phyloP scores from a whole-genome alignment of 2,329 filamentous ascomycete genomes.

The Hymenoscyphus scutula region DNA sequence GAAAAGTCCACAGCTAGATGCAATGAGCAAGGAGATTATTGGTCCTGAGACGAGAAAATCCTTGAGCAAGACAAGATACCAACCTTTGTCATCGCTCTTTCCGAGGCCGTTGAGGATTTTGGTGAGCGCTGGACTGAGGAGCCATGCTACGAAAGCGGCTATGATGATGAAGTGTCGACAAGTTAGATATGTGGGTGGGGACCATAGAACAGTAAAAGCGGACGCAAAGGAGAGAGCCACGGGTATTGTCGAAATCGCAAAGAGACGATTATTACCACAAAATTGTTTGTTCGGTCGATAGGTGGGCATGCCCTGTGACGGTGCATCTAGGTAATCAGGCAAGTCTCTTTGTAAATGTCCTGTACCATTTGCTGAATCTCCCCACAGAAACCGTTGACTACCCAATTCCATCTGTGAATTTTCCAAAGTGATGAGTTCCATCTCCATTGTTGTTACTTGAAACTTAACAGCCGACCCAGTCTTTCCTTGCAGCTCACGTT shows the following conservation, averaged over 20 bases:
- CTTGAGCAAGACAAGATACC: not conserved
- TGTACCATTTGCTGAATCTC: not conserved
- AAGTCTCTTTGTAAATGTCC: not conserved
- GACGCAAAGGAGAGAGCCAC: not conserved
- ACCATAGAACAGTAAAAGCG: conserved; percentile 1
- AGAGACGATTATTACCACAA: not conserved
- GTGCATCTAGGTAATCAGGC: not conserved
- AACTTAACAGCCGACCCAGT: not conserved
- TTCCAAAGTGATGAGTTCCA: not conserved
- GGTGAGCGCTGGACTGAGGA: not conserved
- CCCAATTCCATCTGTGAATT: not conserved
- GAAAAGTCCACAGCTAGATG: not conserved
- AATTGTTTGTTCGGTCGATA: not conserved
- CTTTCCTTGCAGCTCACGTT: not conserved
- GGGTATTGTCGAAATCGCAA: not conserved
- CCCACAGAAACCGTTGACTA: not conserved
- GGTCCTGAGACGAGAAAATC: not conserved
- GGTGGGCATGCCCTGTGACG: not conserved
- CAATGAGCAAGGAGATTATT: not conserved
- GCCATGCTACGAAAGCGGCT: not conserved
- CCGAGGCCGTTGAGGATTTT: not conserved
- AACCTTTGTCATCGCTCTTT: not conserved
- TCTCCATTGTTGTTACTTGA: not conserved
- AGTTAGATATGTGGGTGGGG: not conserved
- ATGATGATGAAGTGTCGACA: not conserved